phyloP scores from a whole-genome alignment of 495 filamentous ascomycete genomes.

The Trichoderma erinaceum region DNA sequence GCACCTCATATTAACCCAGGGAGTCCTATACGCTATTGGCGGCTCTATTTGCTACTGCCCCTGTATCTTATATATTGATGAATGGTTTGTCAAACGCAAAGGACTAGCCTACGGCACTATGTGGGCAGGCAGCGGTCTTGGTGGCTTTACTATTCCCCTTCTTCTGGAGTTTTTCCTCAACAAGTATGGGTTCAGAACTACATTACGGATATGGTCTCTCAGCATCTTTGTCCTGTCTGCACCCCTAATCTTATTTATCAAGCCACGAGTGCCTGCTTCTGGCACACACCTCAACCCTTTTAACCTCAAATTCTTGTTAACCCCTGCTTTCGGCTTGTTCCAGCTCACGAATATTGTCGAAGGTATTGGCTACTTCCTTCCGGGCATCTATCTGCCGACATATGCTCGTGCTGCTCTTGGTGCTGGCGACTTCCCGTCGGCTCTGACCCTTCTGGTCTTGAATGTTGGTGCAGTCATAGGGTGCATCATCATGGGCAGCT shows the following conservation, averaged over 20 bases:
- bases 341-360: conserved; percentile 54
- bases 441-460: conserved; percentile 50
- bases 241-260: conserved; percentile 52
- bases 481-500: conserved; percentile 50
- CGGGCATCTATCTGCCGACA: conserved; percentile 57
- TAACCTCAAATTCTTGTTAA: conserved; percentile 40
- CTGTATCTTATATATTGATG: conserved; percentile 46
- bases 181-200: conserved; percentile 49
- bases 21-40: conserved; percentile 49
- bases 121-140: conserved; percentile 41
- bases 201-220: conserved; percentile 45
- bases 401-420: conserved; percentile 48
- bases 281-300: conserved; percentile 31
- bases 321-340: conserved; percentile 44
- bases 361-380: conserved; percentile 60
- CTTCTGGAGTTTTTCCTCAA: conserved; percentile 46
- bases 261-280: conserved; percentile 49
- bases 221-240: conserved; percentile 41
- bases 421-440: conserved; percentile 38
- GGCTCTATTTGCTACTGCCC: conserved; percentile 43
- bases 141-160: conserved; percentile 41
- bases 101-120: conserved; percentile 52
- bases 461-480: conserved; percentile 54
- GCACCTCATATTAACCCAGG: conserved; percentile 49
- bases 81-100: conserved; percentile 49